Conservation (phyloP, 768 basidiomycete species). For the Russula sp. region DNA sequence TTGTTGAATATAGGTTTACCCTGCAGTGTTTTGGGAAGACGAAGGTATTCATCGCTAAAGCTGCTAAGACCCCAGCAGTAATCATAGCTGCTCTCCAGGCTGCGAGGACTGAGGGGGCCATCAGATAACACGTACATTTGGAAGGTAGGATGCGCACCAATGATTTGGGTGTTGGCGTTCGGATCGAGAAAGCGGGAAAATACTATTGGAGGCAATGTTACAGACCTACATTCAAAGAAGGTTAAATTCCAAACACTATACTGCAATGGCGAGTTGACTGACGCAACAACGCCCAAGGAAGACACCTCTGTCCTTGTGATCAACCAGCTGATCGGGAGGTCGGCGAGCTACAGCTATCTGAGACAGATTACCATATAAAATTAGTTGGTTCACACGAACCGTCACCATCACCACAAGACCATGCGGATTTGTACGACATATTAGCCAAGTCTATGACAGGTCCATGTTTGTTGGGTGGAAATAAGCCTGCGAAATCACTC, state of each 20-base stretch:
- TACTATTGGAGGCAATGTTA: conserved; percentile 41
- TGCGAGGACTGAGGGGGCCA: conserved; percentile 33
- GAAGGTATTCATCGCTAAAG: conserved; percentile 39
- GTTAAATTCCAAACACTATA: neutral
- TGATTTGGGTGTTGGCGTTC: neutral
- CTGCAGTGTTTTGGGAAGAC: conserved; percentile 45
- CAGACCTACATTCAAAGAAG: conserved; percentile 29
- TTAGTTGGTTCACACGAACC: conserved; percentile 25
- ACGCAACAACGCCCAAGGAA: conserved; percentile 42
- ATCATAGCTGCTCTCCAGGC: conserved; percentile 39
- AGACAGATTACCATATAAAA: neutral
- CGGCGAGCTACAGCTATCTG: conserved; percentile 33
- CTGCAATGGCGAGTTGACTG: conserved; percentile 18
- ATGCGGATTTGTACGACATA: conserved; percentile 39
- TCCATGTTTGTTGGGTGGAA: neutral
- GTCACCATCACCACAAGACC: conserved; percentile 38
- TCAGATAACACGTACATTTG: neutral
- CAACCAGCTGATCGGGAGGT: conserved; percentile 42
- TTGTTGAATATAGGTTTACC: conserved; percentile 26
- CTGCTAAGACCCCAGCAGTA: conserved; percentile 40
- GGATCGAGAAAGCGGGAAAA: conserved; percentile 30
- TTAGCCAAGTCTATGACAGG: conserved; percentile 33
- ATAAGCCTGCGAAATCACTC: conserved; percentile 14
- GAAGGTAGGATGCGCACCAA: conserved; percentile 8
- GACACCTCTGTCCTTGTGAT: conserved; percentile 36